These are phyloP conservation scores for Moesziomyces globuligerus DNA, from an alignment of 1,284 basidiomycete genomes.

Conservation along the genomic window DNA sequence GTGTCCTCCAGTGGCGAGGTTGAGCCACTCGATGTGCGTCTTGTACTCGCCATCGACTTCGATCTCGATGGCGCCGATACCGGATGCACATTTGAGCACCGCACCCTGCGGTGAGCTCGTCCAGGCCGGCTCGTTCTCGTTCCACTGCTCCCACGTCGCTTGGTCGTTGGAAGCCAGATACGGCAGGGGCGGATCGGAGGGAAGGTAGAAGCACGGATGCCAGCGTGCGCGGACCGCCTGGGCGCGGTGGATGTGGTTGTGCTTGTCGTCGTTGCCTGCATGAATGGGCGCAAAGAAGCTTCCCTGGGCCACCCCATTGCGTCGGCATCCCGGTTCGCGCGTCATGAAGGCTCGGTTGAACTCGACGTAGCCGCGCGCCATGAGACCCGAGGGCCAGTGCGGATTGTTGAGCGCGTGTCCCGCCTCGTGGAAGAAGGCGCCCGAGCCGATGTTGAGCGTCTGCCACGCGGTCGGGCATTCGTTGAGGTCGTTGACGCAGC, in stretches of 20 bases:
- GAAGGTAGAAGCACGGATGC: slow-evolving; percentile 44
- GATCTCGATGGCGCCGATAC: slow-evolving; percentile 39
- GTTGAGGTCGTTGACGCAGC: slow-evolving; percentile 46
- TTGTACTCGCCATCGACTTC: slow-evolving; percentile 33
- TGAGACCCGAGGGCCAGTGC: slow-evolving; percentile 45
- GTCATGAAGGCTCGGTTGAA: slow-evolving; percentile 58
- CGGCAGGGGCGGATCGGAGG: slow-evolving; percentile 39
- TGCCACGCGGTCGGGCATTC: slow-evolving; percentile 45
- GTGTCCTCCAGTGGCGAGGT: slow-evolving; percentile 1
- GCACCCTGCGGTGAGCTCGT: slow-evolving; percentile 23
- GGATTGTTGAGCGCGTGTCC: slow-evolving; percentile 50
- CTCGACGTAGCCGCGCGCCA: slow-evolving; percentile 52
- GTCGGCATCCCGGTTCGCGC: slow-evolving; percentile 28
- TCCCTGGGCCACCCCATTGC: slow-evolving; percentile 10
- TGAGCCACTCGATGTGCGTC: slow-evolving; percentile 42
- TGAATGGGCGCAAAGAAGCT: slow-evolving; percentile 26
- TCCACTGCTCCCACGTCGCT: slow-evolving; percentile 21
- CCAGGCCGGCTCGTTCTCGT: slow-evolving; percentile 33
- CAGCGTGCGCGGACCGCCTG: slow-evolving; percentile 49
- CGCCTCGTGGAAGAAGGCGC: slow-evolving; percentile 49
- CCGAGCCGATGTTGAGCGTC: slow-evolving; percentile 54
- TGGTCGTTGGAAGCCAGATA: slow-evolving; percentile 13
- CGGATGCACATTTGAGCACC: slow-evolving; percentile 27
- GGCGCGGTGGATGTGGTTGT: slow-evolving; percentile 47
- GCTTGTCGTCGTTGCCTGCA: slow-evolving; percentile 35